These are phyloP conservation scores for Lactarius hatsudake DNA, from an alignment of 768 basidiomycete genomes.

Conservation along the genomic window DNA sequence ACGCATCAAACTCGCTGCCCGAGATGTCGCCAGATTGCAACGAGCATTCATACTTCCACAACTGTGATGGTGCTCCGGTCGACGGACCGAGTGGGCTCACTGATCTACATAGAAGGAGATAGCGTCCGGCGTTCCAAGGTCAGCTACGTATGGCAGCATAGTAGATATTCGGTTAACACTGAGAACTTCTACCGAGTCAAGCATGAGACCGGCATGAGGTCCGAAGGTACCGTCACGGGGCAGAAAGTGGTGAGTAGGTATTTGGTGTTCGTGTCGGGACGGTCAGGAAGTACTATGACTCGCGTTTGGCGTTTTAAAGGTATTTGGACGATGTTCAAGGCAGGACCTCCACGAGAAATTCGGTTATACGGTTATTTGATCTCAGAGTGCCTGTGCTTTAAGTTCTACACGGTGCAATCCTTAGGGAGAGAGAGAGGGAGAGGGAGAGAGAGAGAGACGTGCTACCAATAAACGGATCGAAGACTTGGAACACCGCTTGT, in stretches of 20 bases:
- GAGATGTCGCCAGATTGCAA: neutral
- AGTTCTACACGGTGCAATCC: neutral
- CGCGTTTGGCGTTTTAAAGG: neutral
- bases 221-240: neutral
- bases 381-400: neutral
- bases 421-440: too few relatives aligned
- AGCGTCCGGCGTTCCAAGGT: neutral
- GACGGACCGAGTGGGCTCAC: neutral
- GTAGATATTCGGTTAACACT: neutral
- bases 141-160: neutral
- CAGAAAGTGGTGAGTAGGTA: neutral
- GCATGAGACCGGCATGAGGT: neutral
- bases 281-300: neutral
- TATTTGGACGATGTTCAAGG: neutral
- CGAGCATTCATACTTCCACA: neutral
- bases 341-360: neutral
- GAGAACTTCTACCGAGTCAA: neutral
- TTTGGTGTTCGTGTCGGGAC: neutral
- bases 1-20: neutral
- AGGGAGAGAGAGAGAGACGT: neutral
- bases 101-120: neutral
- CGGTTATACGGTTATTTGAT: neutral
- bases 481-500: neutral
- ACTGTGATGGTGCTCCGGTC: neutral
- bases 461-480: neutral